Base-by-base conservation (phyloP, 148 eudicot species). In the Rheum nobile region DNA sequence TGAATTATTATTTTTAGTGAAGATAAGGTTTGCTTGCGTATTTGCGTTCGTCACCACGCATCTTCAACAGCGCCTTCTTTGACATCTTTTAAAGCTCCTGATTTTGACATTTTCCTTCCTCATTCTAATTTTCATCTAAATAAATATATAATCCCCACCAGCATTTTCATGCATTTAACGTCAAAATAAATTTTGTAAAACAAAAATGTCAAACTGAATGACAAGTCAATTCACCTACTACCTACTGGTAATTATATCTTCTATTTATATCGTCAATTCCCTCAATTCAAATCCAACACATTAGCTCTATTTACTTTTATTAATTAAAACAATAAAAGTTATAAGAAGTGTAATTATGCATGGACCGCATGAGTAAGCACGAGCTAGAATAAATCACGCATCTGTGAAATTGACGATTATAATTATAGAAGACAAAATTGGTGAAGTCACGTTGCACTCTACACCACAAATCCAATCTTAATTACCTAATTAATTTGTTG, bases 401-500 rank as follows among this genome's bases (percentile, higher is more conserved):
- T 22, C 59, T 6, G 22, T 55, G 65, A 24, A 1, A 55, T 55
- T 26, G 8, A 55, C 35, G 1, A 61, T 29, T 13, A 28, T 61
- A 13, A 29, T 28, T 28, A 61, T 12, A 16, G 38, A 31, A 65
- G 24, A 65, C 70, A 65, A 32, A 65, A 14, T 65, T 8, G 16
- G 21, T 65, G 70, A 65, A 65, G 70, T 65, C 70, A 65, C 41
- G 6, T 31, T 31, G 70, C 70, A 65, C 39, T 65, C 14, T 17
- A 61, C 37, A 61, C 39, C 41, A 32, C 39, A 65, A 38, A 65
- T 32, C 22, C 39, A 32, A 65, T 65, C 70, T 16, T 32, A 32
- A 65, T 31, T 17, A 65, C 70, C 70, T 65, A 65, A 31, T 65
- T 57, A 32, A 32, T 65, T 65, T 65, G 70, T 65, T 65, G 22